phyloP scores from a whole-genome alignment of 805 yeast genomes.

The Starmerella davenportii region DNA sequence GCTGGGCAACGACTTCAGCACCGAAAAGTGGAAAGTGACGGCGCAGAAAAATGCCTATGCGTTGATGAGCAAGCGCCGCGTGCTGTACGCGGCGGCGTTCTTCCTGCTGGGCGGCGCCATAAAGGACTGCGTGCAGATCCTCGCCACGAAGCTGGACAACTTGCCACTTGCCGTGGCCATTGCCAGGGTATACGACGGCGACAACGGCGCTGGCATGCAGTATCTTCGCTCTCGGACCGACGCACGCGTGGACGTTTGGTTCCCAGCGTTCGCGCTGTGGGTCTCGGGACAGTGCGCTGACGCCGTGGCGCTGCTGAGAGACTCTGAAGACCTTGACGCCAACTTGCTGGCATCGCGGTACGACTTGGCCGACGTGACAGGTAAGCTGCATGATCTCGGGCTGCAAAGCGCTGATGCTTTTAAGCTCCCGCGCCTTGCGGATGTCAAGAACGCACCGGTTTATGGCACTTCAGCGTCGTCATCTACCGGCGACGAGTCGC shows the following conservation, averaged over 20 bases:
- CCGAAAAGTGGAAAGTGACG: constrained; percentile 67
- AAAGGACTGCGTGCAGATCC: constrained; percentile 58
- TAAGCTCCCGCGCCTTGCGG: too few relatives aligned
- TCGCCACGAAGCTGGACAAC: constrained; percentile 51
- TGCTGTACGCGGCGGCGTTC: constrained; percentile 72
- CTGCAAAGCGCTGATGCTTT: too few relatives aligned
- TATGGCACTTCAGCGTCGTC: too few relatives aligned
- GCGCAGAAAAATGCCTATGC: constrained; percentile 89
- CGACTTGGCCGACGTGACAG: not conserved
- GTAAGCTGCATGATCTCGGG: not conserved
- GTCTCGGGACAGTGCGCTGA: not conserved
- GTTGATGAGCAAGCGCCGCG: constrained; percentile 71
- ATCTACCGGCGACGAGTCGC: too few relatives aligned
- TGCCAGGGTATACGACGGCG: constrained; percentile 57
- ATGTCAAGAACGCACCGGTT: too few relatives aligned
- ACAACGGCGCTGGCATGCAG: constrained; percentile 33
- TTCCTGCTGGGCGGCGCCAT: constrained; percentile 62
- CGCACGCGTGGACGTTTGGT: not conserved
- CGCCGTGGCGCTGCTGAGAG: not conserved
- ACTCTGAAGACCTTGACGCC: not conserved
- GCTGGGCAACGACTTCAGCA: constrained; percentile 54
- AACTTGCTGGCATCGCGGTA: not conserved
- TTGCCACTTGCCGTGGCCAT: constrained; percentile 60
- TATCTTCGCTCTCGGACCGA: constrained; percentile 5
- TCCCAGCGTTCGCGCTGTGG: not conserved